phyloP scores from a whole-genome alignment of 371 early-diverging fungal species.

The Syncephalastrum contaminatum region DNA sequence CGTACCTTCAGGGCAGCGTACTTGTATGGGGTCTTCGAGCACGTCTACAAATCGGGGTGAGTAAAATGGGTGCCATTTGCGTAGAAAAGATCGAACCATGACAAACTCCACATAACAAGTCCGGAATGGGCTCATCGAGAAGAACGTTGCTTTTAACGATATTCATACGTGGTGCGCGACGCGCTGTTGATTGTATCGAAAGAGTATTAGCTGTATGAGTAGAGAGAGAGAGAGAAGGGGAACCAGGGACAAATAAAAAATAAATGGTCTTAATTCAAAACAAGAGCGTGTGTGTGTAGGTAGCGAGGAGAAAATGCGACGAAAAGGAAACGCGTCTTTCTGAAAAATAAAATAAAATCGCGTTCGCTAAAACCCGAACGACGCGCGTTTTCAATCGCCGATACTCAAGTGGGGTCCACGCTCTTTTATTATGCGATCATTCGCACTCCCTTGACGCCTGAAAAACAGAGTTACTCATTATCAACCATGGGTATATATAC shows the following conservation, averaged over 20 bases:
- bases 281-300: no score
- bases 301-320: no score
- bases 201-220: constrained; percentile 6
- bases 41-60: constrained; percentile 23
- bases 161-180: constrained; percentile 8
- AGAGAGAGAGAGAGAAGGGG: constrained; percentile 11
- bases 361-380: no score
- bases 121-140: constrained; percentile 41
- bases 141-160: constrained; percentile 29
- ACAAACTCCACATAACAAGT: constrained; percentile 47
- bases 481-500: no score
- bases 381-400: no score
- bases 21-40: constrained; percentile 51
- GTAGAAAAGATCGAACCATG: constrained; percentile 22
- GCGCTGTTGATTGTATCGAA: neutral
- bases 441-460: no score
- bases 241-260: neutral
- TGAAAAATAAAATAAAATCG: no score
- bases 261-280: neutral
- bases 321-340: no score
- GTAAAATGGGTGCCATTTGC: neutral
- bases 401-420: no score
- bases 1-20: constrained; percentile 54
- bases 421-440: no score
- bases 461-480: no score